Base-by-base conservation (phyloP, 2,329 filamentous ascomycete species). In the Penicillium aurantiogriseum region DNA sequence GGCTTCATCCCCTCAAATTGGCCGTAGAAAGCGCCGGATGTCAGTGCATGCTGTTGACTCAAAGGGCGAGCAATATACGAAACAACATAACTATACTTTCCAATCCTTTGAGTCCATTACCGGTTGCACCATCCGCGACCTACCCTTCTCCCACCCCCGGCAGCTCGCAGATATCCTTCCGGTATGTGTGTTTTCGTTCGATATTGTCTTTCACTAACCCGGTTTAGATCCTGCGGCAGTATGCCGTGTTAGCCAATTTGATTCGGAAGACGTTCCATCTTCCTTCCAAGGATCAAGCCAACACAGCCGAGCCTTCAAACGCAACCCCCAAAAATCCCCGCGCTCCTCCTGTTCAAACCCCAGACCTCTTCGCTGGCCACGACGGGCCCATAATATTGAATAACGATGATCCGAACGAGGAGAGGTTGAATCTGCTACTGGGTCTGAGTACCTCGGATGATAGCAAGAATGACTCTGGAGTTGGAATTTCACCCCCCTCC, bases 341-440 rank as follows among this genome's bases (percentile, higher is more conserved):
- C 10, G 35, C 42, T 35, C 29, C 58, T 38, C 50, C 54, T 40
- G 51, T 33, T 51, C 57, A 45, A 15, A 35, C 56, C 15, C 45
- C 63, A 40, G 56, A 56, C 17, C 53, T 61, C 21, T 52, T 61
- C n/a, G 56, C 55, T 9, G 59, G 58, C 25, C 50, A 61, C 15
- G 55, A 66, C 47, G 63, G 60, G 8, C 40, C 67, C 25, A 67
- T 66, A 17, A 59, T 66, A 1, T 51, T 75, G 38, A 77, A 83
- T 62, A 76, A 83, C 52, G 67, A 73, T 27, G 71, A 76, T 39
- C 67, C 71, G 4, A 71, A 70, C 21, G 68, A 75, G 17, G 77
- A 79, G 0, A 88, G 89, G 68, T 83, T 86, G 57, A 76, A 80
- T 21, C 80, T 79, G 13, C 79, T 93, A 19, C 77, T 78, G 25